These are phyloP conservation scores for Scenedesmus sp. DNA, from an alignment of 163 green algal genomes.

Conservation along the genomic window DNA sequence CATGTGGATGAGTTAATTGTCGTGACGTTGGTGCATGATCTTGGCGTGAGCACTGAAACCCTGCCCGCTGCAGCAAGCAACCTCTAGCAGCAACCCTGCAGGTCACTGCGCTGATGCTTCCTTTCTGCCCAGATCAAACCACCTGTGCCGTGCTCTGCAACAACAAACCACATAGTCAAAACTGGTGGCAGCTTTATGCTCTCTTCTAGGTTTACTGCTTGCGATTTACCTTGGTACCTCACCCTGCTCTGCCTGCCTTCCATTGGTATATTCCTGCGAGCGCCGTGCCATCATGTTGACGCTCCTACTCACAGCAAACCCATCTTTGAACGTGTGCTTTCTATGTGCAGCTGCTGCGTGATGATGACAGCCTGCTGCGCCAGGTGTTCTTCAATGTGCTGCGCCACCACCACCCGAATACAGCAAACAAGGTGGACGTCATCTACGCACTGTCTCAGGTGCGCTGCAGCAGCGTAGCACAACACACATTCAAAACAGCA, in stretches of 20 bases:
- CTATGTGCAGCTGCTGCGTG: conserved; percentile 65
- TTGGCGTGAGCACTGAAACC: neutral
- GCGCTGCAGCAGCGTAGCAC: neutral
- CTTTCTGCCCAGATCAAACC: neutral
- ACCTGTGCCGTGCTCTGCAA: no score
- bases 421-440: conserved; percentile 86
- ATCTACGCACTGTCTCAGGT: conserved; percentile 89
- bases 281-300: neutral
- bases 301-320: neutral
- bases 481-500: neutral
- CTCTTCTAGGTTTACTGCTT: neutral
- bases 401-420: conserved; percentile 67
- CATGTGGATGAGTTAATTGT: neutral
- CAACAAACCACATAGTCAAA: neutral
- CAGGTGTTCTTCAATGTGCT: conserved; percentile 85
- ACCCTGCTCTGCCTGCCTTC: neutral
- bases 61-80: conserved; percentile 4
- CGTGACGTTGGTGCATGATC: neutral
- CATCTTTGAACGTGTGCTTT: no score
- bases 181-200: neutral
- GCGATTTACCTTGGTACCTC: no score
- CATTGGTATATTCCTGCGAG: neutral
- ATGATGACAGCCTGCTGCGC: conserved; percentile 84
- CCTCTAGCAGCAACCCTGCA: neutral
- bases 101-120: neutral